These are phyloP conservation scores for Colletotrichum orbiculare DNA, from an alignment of 2,329 filamentous ascomycete genomes.

Conservation along the genomic window DNA sequence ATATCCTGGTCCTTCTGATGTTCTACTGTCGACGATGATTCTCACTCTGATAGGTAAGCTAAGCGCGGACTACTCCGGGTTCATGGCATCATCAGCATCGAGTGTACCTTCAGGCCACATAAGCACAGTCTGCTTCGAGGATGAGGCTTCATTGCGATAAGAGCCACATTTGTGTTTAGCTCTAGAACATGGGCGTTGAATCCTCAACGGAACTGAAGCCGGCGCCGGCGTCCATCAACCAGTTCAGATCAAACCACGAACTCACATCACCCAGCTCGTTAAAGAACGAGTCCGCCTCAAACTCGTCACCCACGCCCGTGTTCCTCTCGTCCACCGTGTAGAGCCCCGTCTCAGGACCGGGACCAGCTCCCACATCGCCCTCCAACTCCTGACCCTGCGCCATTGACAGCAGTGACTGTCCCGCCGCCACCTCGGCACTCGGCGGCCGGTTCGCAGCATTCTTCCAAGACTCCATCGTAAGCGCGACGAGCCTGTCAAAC, in stretches of 20 bases:
- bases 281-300: constrained; percentile 33
- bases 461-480: constrained; percentile 5
- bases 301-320: neutral
- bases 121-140: rapidly evolving
- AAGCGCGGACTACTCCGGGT: too few relatives aligned
- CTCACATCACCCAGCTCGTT: constrained; percentile 42
- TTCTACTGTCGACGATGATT: too few relatives aligned
- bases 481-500: constrained; percentile 35
- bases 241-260: constrained; percentile 43
- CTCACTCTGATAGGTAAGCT: too few relatives aligned
- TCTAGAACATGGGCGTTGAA: too few relatives aligned
- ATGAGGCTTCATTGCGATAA: too few relatives aligned
- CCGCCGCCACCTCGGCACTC: constrained; percentile 4
- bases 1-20: too few relatives aligned
- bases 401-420: constrained; percentile 8
- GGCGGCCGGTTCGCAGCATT: neutral
- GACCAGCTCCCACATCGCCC: neutral
- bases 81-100: too few relatives aligned
- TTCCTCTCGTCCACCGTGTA: neutral
- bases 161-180: rapidly evolving
- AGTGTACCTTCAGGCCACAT: too few relatives aligned
- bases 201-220: neutral
- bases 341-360: neutral
- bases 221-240: constrained; percentile 31
- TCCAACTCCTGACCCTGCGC: constrained; percentile 9